Evolutionary conservation across 139 green algal species (phyloP), one percentile per base, ranked within the genome.

Genomic region (Zygnema cylindricum): DNA sequence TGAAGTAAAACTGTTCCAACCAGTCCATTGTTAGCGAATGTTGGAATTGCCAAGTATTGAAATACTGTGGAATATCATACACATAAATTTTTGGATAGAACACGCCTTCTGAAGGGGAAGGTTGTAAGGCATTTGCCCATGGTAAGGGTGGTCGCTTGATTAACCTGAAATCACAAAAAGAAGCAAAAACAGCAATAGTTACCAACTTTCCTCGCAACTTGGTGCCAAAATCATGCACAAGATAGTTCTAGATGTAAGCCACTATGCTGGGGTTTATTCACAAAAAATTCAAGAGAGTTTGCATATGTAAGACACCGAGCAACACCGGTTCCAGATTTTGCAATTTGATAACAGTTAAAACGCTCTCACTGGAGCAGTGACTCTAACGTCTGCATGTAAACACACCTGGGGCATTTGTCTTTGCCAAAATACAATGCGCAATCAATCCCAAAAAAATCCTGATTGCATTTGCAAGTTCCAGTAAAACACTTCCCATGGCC

Each of bases 31-130:
- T 32, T 1, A 25, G 75, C 36, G 23, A 55, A 49, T 87, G 82
- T 32, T 87, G 22, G 23, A 69, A 76, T 39, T 55, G 69, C 82
- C 82, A 88, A 21, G 82, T 35, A 25, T 79, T 90, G 81, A 90
- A 81, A 2, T 57, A 32, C 11, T 22, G 23, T 32, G 81, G 86
- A 42, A 90, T 2, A 35, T 90, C 86, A 43, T 79, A 79, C 16
- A 79, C 71, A 16, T 79, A 79, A 41, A 79, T 41, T 43, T 16
- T 3, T 3, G 71, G 71, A 7, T 43, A 23, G 3, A 11, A 3
- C 36, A 54, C 71, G 16, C 36, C 11, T 11, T 16, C 71, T 11
- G 16, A 43, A 41, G 71, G 36, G 7, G 16, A 23, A 25, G 71
- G 36, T 23, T 3, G 71, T 16, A 79, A 7, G 16, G 71, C 71